Evolutionary conservation across 2,329 filamentous ascomycete species (phyloP), one percentile per base, ranked within the genome.

Genomic region (Colletotrichum cereale): DNA sequence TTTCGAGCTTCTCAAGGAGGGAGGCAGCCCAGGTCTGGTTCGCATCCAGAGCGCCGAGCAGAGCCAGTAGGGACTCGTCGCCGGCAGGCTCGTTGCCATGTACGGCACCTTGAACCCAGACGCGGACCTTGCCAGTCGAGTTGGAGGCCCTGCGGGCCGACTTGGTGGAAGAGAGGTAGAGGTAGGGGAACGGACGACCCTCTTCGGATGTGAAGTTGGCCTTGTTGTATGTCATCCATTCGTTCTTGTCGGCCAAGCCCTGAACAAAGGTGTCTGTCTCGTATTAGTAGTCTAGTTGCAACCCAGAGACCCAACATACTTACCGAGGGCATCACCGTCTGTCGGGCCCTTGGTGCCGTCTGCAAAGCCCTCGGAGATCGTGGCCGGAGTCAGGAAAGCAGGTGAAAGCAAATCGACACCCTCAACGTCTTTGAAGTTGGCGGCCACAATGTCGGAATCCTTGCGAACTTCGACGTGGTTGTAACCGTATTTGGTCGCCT

Each of bases 21-120:
- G 72, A 75, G 0, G 72, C 47, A 0, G 79, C 76, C 79, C 79
- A 81, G 5, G 76, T 74, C 0, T 75, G 66, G 5, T 80, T 73
- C 26, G 73, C 76, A 10, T 79, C 74, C 11, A 80, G 75, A 10
- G 79, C 78, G 1, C 78, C 79, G 2, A 80, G 74, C 2, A 80
- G 74, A 0, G 79, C 79, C 5, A 79, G 63, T 2, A 79, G 67
- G 0, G 79, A 76, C 31, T 80, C 75, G n/a, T 81, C 79, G 5
- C 78, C 79, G 0, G 76, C 79, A 0, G 79, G 79, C 48, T 80
- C 79, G 4, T 80, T 80, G 31, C 79, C 79, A 18, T 80, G 79
- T 0, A 79, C 79, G 3, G 74, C 77, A 5, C 75, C 79, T 48
- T 81, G 78, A 0, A 80, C 36, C 74, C 76, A 80, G 10, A 80